Conservation (phyloP, 2,329 filamentous ascomycete species). For the Monosporascus sp. region DNA sequence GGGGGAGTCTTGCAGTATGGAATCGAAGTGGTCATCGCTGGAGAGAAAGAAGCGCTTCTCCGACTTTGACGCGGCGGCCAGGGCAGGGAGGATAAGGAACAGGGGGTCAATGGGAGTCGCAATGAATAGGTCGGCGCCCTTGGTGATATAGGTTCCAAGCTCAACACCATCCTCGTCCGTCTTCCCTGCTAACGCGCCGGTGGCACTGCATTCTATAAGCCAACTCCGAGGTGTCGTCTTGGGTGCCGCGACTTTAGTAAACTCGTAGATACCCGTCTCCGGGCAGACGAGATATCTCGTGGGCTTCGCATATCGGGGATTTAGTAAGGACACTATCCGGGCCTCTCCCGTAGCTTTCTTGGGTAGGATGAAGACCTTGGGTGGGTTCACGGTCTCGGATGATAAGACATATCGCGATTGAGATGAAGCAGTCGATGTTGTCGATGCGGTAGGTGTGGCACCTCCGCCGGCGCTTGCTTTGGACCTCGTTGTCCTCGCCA, state of each 20-base stretch:
- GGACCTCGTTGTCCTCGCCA: constrained; percentile 48
- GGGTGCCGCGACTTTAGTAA: constrained; percentile 52
- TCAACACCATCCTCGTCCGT: constrained; percentile 16
- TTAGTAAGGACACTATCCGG: constrained; percentile 54
- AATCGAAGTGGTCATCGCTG: constrained; percentile 68
- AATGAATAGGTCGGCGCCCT: constrained; percentile 70
- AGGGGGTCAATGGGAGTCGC: constrained; percentile 80
- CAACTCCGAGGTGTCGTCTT: constrained; percentile 55
- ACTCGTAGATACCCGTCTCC: constrained; percentile 59
- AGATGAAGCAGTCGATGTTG: constrained; percentile 18
- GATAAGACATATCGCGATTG: constrained; percentile 39
- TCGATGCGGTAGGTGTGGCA: constrained; percentile 19
- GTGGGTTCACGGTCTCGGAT: constrained; percentile 36
- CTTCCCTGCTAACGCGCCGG: constrained; percentile 1
- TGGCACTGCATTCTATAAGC: constrained; percentile 43
- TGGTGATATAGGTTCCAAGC: constrained; percentile 45
- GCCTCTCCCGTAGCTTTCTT: constrained; percentile 47
- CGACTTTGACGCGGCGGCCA: constrained; percentile 44
- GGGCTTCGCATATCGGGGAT: constrained; percentile 51
- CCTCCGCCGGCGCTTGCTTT: constrained; percentile 29
- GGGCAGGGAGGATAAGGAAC: constrained; percentile 74
- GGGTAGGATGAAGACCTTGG: constrained; percentile 58
- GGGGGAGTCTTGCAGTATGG: constrained; percentile 46
- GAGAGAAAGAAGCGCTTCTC: constrained; percentile 62
- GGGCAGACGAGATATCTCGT: constrained; percentile 60